Conservation (phyloP, 371 early-diverging fungal species). For the Apophysomyces ossiformis region DNA sequence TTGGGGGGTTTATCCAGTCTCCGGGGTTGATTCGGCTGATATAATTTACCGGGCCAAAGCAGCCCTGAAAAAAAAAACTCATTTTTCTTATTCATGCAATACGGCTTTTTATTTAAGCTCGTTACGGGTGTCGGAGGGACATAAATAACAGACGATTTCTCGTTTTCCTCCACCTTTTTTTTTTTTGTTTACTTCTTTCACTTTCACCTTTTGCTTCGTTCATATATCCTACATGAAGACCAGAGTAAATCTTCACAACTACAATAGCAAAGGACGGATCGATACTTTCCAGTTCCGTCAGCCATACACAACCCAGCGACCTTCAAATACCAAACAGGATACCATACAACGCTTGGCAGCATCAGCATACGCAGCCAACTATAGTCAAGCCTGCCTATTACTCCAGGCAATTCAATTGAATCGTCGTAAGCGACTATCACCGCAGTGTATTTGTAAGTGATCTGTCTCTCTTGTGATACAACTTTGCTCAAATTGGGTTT, state of each 20-base stretch:
- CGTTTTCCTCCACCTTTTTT: not conserved
- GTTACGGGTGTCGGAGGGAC: not conserved
- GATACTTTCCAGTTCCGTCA: constrained; percentile 20
- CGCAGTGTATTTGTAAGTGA: constrained; percentile 38
- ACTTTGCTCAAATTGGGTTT: not conserved
- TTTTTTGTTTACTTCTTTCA: not conserved
- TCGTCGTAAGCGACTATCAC: constrained; percentile 29
- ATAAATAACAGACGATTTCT: constrained; percentile 12
- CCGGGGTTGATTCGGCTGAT: not conserved
- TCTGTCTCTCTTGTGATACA: constrained; percentile 2
- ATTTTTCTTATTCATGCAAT: constrained; percentile 2
- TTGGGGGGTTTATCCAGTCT: not conserved
- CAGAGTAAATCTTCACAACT: constrained; percentile 20
- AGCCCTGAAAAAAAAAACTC: not conserved
- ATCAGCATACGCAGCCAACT: constrained; percentile 28
- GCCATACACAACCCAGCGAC: constrained; percentile 7
- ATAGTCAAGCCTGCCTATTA: constrained; percentile 38
- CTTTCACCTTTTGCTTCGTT: constrained; percentile 8
- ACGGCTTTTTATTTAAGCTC: constrained; percentile 11
- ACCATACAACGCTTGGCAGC: constrained; percentile 7
- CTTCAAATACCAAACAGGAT: constrained; percentile 6
- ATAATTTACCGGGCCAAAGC: constrained; percentile 2
- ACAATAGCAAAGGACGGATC: constrained; percentile 16
- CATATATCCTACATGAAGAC: constrained; percentile 16
- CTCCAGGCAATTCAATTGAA: constrained; percentile 46